Conservation (phyloP, 345 rosid species). For the Sapria himalayana region DNA sequence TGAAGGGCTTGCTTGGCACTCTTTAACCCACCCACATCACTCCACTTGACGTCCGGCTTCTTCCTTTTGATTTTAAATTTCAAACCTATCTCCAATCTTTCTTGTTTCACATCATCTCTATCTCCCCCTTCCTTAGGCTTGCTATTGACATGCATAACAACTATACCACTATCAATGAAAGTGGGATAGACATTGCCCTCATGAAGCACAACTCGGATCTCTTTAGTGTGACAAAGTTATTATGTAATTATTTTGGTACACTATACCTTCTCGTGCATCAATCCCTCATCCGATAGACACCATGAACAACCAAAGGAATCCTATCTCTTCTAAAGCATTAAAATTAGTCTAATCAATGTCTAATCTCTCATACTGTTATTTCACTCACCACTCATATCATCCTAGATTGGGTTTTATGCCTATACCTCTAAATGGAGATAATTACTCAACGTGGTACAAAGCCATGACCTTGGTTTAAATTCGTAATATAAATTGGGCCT, state of each 20-base stretch:
- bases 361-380: no score
- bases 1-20: slow-evolving; percentile 80
- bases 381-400: no score
- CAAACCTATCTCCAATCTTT: slow-evolving; percentile 58
- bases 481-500: no score
- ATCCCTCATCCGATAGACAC: no score
- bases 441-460: no score
- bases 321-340: no score
- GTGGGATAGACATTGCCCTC: slow-evolving; percentile 62
- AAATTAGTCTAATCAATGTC: no score
- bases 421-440: no score
- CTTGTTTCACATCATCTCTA: slow-evolving; percentile 65
- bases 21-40: slow-evolving; percentile 82
- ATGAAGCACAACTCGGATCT: slow-evolving; percentile 74
- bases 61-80: slow-evolving; percentile 68
- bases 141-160: slow-evolving; percentile 45
- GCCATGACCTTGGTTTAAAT: no score
- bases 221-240: slow-evolving; percentile 83
- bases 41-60: slow-evolving; percentile 80
- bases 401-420: no score
- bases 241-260: slow-evolving; percentile 60
- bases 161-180: slow-evolving; percentile 53
- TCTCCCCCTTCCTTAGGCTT: slow-evolving; percentile 68
- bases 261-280: no score
- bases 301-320: no score